Evolutionary conservation across 768 basidiomycete species (phyloP), one percentile per base, ranked within the genome.

Genomic region (Tulasnella calospora): DNA sequence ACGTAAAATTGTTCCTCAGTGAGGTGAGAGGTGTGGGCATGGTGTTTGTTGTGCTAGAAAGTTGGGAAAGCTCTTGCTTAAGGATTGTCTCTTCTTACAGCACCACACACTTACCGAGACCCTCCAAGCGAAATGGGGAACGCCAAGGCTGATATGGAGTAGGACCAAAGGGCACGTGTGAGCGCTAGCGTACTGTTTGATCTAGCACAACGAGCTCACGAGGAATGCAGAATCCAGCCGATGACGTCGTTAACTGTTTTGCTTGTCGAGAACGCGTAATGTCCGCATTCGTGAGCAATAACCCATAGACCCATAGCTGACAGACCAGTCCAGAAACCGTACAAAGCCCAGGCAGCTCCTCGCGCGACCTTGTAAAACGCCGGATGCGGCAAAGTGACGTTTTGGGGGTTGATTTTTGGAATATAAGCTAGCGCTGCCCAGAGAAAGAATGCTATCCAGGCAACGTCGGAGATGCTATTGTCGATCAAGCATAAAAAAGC

Each of bases 121-220:
- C 80, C 94, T 89, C 97, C 96, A 99, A 4, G 95, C 94, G 83
- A 98, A 95, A 86, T 94, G 99, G 6, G 97, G 97, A 15, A 99
- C 96, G 72, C 96, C 92, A 78, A 98, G 89, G 74, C 94, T 94
- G 69, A 1, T 4, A 27, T 10, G 79, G 38, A 82, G 51, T 67
- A 44, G 61, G 67, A 15, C 6, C 74, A 33, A 38, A 35, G 38
- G 55, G 76, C 8, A 67, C 7, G 44, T 7, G 74, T 75, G n/a
- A 38, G 55, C 23, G 40, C 46, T 23, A n/a, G 30, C 15, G 15
- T 15, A 8, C 30, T 74, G 57, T 41, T 21, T 17, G 33, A 27
- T 12, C 1, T 67, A 51, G 46, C 21, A 30, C 23, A n/a, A 47
- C 12, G 23, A 77, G 78, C 92, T 80, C 83, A 94, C 94, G 88